phyloP scores from a whole-genome alignment of 1,139 yeast genomes.

The Suhomyces guaymorum region DNA sequence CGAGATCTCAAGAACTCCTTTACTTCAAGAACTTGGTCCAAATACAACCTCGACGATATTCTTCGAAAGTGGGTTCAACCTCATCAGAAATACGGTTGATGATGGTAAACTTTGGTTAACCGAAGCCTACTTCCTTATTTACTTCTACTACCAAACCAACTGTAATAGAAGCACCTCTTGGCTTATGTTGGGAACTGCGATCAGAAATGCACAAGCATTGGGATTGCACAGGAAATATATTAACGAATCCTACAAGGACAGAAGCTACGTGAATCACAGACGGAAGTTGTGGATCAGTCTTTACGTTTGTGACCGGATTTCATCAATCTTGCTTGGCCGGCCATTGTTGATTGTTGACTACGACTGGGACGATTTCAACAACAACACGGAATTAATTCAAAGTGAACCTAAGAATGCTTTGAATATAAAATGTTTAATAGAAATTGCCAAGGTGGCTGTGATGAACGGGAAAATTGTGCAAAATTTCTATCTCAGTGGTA shows the following conservation, averaged over 20 bases:
- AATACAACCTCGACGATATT: conserved; percentile 17
- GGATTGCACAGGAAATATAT: conserved; percentile 28
- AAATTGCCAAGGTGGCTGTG: conserved; percentile 17
- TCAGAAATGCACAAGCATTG: conserved; percentile 28
- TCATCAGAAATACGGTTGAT: conserved; percentile 31
- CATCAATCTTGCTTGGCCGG: conserved; percentile 42
- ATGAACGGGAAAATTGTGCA: conserved; percentile 37
- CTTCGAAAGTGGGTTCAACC: conserved; percentile 34
- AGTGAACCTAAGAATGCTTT: conserved; percentile 14
- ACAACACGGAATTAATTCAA: conserved; percentile 13
- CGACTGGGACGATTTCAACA: conserved; percentile 42
- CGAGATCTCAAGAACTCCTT: conserved; percentile 20
- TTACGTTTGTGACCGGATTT: conserved; percentile 40
- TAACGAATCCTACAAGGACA: conserved; percentile 21
- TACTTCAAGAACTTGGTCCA: conserved; percentile 16
- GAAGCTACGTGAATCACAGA: conserved; percentile 20
- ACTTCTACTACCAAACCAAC: conserved; percentile 38
- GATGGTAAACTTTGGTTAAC: conserved; percentile 47
- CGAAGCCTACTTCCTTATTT: conserved; percentile 39
- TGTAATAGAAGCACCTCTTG: conserved; percentile 46
- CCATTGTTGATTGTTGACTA: conserved; percentile 40
- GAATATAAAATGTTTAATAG: conserved; percentile 17
- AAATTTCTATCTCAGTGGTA: conserved; percentile 36
- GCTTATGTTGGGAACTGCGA: conserved; percentile 30
- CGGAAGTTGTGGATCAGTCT: conserved; percentile 41